A percentile compares a stretch with the other conserved stretches of the same genome.
phyloP scores from a whole-genome alignment of 345 rosid genomes.

The Ceriops tagal region DNA sequence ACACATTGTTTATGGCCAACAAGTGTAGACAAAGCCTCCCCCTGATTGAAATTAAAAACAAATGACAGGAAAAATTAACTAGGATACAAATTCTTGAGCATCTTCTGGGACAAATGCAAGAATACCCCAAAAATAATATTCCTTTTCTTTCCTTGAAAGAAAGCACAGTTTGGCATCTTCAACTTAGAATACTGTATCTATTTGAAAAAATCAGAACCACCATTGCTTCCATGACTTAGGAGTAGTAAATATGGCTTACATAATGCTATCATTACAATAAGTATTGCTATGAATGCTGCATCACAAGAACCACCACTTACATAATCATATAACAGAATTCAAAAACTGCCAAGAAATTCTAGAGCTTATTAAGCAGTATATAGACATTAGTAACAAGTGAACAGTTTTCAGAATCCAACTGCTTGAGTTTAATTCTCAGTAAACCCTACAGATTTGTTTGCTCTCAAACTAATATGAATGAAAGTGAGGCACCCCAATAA shows the following conservation, averaged over 20 bases:
- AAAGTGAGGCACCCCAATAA: neutral
- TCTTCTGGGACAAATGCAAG: neutral
- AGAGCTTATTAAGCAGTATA: too few species aligned
- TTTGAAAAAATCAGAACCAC: too few species aligned
- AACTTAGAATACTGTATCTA: too few species aligned
- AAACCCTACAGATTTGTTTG: neutral
- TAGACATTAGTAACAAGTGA: too few species aligned
- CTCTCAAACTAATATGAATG: neutral
- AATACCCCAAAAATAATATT: neutral
- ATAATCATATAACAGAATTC: neutral
- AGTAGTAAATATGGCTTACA: neutral
- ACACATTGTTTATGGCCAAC: constrained; percentile 92
- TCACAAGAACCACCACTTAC: neutral
- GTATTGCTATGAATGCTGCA: neutral
- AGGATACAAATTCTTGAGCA: constrained; percentile 4
- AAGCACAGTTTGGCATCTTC: too few species aligned
- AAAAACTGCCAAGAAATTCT: too few species aligned
- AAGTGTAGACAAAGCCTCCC: constrained; percentile 66
- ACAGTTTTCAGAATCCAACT: neutral
- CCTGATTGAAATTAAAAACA: constrained; percentile 41
- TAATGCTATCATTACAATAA: neutral
- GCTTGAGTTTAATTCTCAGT: neutral
- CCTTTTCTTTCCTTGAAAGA: too few species aligned
- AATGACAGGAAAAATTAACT: neutral
- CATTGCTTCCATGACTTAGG: neutral